Evolutionary conservation across 805 yeast species (phyloP).

Genomic region (Wickerhamiella azyma): DNA sequence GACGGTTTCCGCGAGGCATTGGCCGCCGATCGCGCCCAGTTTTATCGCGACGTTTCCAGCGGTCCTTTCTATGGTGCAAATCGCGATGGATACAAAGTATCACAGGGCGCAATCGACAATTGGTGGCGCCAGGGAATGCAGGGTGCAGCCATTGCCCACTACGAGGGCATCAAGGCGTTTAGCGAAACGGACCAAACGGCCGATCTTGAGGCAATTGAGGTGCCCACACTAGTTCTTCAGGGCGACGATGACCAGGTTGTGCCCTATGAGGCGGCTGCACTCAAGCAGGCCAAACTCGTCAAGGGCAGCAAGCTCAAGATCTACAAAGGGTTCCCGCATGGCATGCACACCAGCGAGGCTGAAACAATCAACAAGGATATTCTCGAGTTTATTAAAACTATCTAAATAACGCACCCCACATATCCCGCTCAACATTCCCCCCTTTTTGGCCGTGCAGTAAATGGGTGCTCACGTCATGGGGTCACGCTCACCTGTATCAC

Average conservation of each 20-base stretch:
- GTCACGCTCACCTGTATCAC: not conserved
- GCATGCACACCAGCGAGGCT: constrained; percentile 17
- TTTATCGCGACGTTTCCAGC: constrained; percentile 1
- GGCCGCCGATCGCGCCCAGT: constrained; percentile 2
- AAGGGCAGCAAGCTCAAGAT: constrained; percentile 2
- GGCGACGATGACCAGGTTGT: constrained; percentile 13
- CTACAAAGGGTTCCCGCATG: constrained; percentile 10
- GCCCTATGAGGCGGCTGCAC: constrained; percentile 3
- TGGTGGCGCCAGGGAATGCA: constrained; percentile 12
- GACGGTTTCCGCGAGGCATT: not conserved
- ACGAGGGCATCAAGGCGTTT: constrained; percentile 5
- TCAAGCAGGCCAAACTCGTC: not conserved
- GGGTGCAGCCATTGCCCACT: constrained; percentile 4
- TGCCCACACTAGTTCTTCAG: constrained; percentile 9
- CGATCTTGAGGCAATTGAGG: constrained; percentile 2
- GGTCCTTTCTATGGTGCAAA: constrained; percentile 24
- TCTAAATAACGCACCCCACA: not conserved
- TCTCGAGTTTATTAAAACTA: not conserved
- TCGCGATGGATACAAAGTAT: constrained; percentile 2
- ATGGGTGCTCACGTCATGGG: not conserved
- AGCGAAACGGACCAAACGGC: constrained; percentile 9
- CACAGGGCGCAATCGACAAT: constrained; percentile 4
- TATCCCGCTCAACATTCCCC: not conserved
- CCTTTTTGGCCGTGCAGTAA: no score
- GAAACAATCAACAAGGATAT: constrained; percentile 15